Evolutionary conservation across 2,329 filamentous ascomycete species (phyloP), one percentile per base, ranked within the genome.

Genomic region (Aspergillus pseudoglaucus): DNA sequence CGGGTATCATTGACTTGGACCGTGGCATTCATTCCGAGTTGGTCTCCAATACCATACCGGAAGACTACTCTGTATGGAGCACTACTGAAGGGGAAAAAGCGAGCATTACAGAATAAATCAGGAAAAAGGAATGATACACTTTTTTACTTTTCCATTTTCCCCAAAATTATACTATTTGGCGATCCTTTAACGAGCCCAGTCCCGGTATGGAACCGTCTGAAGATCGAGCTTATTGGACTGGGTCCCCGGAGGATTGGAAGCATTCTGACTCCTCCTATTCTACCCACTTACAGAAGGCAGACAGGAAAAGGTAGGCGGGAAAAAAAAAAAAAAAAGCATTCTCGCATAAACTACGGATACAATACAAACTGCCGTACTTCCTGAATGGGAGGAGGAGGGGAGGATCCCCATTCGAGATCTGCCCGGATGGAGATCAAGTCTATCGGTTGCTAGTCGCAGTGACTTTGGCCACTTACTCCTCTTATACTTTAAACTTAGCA

Each of bases 391-490:
- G 45, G 47, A 47, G 45, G 46, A 49, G 46, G 47, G n/a, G 47
- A 37, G 6, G n/a, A 37, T 18, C 37, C 18, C 17, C 17, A 39
- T 39, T 39, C 27, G 50, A 57, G 63, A 66, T 65, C 62, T 62
- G 55, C 61, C 59, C 18, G 10, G 53, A 60, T 53, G 60, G 55
- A 63, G 61, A 65, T 65, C 63, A 61, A 57, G 54, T 64, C 62
- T 64, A 66, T 65, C 60, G 59, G 57, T 52, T 60, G 58, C 61
- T 66, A 66, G 58, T 60, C 52, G 35, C 38, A 37, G 41, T 58
- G 56, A 61, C 62, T 65, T 57, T 59, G 63, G 60, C 62, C 63
- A 64, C 56, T 51, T 48, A 49, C 52, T 57, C 53, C 50, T 33
- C 10, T 33, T 27, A 30, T 39, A 39, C 37, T 39, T 39, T 39